Base-by-base conservation (phyloP, 2,329 filamentous ascomycete genomes). In the Alternaria consortialis region DNA sequence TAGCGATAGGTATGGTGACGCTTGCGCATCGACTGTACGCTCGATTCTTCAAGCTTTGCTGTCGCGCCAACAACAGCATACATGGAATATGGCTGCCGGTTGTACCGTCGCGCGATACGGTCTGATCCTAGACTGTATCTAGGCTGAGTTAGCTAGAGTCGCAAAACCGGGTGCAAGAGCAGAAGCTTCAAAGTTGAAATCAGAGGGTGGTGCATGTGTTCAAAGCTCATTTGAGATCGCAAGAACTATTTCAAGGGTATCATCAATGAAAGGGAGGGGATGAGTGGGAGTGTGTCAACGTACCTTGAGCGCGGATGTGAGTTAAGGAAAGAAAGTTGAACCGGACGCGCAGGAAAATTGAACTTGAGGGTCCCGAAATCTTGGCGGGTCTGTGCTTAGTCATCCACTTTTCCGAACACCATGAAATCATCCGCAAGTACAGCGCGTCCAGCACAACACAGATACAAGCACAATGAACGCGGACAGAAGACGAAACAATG, bases 401-500 rank as follows among this genome's bases (percentile, higher is more conserved):
- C 69, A 75, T 64, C 54, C 43, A 58, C 11, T 53, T 63, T 64
- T 68, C 65, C 31, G 25, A 53, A 25, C 50, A 31, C 55, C 43
- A 62, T 60, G 58, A 68, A 56, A 60, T 65, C 63, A 62, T 62
- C 29, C 25, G 55, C 48, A 40, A 36, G 32, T 34, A 34, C 52
- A 55, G 32, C 42, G 48, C 52, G 11, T 15, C 5, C 29, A 59
- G 23, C 58, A 57, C 34, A 43, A 58, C 40, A 51, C 53, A 64
- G 55, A 54, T 42, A 60, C 36, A 56, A 74, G 68, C 58, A 66
- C 72, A 25, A 72, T 70, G 60, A 75, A 72, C 56, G 66, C 64
- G 12, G 95, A 99, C 78, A 88, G 94, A 79, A 90, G 94, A 81
- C 89, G 95, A 71, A 89, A 97, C 68, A 98, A 98, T 80, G 93